Evolutionary conservation across 139 green algal species (phyloP), one percentile per base, ranked within the genome.

Genomic region (Haematococcus lacustris): DNA sequence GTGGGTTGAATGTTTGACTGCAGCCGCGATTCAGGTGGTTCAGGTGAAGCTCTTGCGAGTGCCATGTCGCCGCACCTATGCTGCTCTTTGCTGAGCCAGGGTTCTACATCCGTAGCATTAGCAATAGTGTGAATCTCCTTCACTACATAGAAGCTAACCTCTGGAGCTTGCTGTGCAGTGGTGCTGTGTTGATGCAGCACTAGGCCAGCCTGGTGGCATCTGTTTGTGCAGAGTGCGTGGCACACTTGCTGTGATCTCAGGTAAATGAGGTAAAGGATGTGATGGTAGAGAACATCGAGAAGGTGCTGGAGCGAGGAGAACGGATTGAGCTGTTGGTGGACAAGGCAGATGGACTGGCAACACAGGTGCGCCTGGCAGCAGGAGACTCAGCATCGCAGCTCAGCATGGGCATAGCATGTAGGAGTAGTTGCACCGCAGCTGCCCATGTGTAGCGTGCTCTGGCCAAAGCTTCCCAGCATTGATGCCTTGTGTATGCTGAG

Each of bases 311-410:
- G 38, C 82, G 94, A 2, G 94, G 94, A 0, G 92, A 98, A 79
- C 82, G 88, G 71, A 91, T 98, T n/a, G 93, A 98, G 83, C 79
- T 98, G 75, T 83, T 98, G 65, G 93, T 97, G 40, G 85, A 97
- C 81, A 96, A 95, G 75, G 94, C 94, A 26, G 93, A 97, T 61
- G 78, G 88, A 3, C 76, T 91, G 53, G 76, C 70, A 6, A 67
- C 76, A 26, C 76, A 87, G 76, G 85, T 80, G 38, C n/a, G 66
- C 9, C 43, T 17, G 9, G 43, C 43, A 53, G 43, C 43, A 17
- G 9, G 43, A 28, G 43, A 28, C 9, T 53, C 17, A 9, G 17
- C 43, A 53, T 9, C 17, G 43, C 9, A 53, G 43, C 17, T 53
- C 43, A 28, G 43, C 43, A 9, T 28, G 43, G 17, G 43, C 17